phyloP scores from a whole-genome alignment of 192 early-diverging fungal genomes.

The Spizellomyces punctatus region DNA sequence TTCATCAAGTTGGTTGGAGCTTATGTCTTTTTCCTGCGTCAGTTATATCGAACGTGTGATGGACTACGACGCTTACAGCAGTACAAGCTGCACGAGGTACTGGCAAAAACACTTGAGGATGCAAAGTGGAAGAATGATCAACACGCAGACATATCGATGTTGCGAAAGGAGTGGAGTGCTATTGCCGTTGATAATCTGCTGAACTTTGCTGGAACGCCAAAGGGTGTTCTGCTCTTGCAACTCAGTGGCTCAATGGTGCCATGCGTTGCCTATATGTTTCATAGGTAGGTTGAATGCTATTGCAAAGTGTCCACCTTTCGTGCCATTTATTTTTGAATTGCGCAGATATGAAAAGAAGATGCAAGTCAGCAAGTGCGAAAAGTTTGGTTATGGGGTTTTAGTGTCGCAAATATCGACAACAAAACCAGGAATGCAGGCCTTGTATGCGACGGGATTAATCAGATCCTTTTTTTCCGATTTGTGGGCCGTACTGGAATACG shows the following conservation, averaged over 20 bases:
- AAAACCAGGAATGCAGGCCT: constrained; percentile 45
- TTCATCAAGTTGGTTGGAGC: constrained; percentile 33
- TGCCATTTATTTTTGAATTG: neutral
- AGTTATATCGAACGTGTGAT: constrained; percentile 52
- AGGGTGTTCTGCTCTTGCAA: constrained; percentile 48
- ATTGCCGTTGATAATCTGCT: constrained; percentile 51
- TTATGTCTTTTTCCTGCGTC: constrained; percentile 52
- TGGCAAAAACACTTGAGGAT: constrained; percentile 32
- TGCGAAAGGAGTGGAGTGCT: constrained; percentile 39
- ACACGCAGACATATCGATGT: neutral
- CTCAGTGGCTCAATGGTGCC: constrained; percentile 46
- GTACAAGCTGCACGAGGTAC: constrained; percentile 35
- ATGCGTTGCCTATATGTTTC: constrained; percentile 53
- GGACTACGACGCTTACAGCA: constrained; percentile 40
- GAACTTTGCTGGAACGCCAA: constrained; percentile 54
- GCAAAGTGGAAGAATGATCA: constrained; percentile 4
- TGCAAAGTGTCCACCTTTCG: neutral
- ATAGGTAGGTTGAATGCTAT: constrained; percentile 28
- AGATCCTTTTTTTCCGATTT: constrained; percentile 41
- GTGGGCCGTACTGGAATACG: constrained; percentile 42
- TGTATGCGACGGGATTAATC: constrained; percentile 41
- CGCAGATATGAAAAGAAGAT: constrained; percentile 55
- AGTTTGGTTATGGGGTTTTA: constrained; percentile 59
- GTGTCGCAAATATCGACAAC: constrained; percentile 54
- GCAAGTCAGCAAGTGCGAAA: constrained; percentile 56